A percentile compares a stretch with the other conserved stretches of the same genome.
Conservation (phyloP, 2,329 filamentous ascomycete genomes). For the Akanthomyces uredinophilus region DNA sequence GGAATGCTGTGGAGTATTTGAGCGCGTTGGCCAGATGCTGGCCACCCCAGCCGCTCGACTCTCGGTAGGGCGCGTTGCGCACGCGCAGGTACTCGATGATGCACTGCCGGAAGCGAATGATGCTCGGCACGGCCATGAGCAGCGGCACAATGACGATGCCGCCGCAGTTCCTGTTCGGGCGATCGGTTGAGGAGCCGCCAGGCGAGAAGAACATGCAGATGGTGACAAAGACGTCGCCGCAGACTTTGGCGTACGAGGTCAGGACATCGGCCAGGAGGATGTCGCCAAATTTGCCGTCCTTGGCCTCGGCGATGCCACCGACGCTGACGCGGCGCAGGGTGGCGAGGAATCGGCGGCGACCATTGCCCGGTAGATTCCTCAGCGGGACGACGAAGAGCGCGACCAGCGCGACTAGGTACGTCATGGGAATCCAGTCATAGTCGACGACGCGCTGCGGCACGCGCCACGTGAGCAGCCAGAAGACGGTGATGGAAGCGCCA, state of each 20-base stretch:
- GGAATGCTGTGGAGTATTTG: slow-evolving; percentile 93
- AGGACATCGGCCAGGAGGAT: slow-evolving; percentile 89
- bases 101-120: slow-evolving; percentile 88
- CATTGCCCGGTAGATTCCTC: slow-evolving; percentile 60
- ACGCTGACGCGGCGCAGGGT: slow-evolving; percentile 74
- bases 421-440: slow-evolving; percentile 82
- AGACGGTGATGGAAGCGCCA: slow-evolving; percentile 65
- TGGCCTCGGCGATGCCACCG: slow-evolving; percentile 78
- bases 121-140: slow-evolving; percentile 74
- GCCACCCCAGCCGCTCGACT: slow-evolving; percentile 65
- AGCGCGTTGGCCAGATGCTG: slow-evolving; percentile 89
- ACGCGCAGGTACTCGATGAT: slow-evolving; percentile 81
- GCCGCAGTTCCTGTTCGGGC: slow-evolving; percentile 77
- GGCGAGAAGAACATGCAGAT: slow-evolving; percentile 84
- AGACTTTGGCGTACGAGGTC: slow-evolving; percentile 89
- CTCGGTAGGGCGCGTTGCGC: slow-evolving; percentile 49
- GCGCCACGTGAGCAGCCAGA: slow-evolving; percentile 77
- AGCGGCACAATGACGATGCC: slow-evolving; percentile 75
- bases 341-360: slow-evolving; percentile 68
- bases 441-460: slow-evolving; percentile 63
- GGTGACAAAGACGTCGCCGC: slow-evolving; percentile 83
- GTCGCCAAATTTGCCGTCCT: slow-evolving; percentile 92
- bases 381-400: slow-evolving; percentile 69
- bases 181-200: slow-evolving; percentile 67
- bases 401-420: slow-evolving; percentile 69